phyloP scores from a whole-genome alignment of 2,329 filamentous ascomycete genomes.

The Botrytis porri region DNA sequence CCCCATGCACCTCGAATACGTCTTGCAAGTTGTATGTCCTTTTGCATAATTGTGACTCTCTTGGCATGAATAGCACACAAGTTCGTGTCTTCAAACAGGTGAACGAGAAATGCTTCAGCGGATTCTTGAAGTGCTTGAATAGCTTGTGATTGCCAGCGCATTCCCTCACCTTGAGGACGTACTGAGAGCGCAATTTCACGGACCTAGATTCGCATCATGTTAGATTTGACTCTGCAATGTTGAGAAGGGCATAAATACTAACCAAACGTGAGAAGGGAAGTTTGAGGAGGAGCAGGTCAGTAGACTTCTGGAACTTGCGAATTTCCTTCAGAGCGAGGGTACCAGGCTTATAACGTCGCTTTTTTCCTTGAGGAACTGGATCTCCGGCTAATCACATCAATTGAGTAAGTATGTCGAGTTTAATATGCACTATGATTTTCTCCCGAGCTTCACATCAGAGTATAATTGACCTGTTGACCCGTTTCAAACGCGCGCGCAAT shows the following conservation, averaged over 20 bases:
- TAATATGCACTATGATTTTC: neutral
- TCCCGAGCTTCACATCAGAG: too few species aligned
- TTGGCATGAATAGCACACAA: constrained; percentile 96
- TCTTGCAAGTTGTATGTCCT: constrained; percentile 91
- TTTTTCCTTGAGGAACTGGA: constrained; percentile 61
- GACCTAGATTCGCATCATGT: constrained; percentile 43
- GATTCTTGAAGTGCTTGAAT: constrained; percentile 93
- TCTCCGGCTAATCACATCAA: constrained; percentile 61
- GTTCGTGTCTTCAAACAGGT: constrained; percentile 95
- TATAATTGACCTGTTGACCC: too few species aligned
- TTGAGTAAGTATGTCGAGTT: neutral
- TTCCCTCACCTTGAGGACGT: constrained; percentile 61
- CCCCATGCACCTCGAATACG: constrained; percentile 77
- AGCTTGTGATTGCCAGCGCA: constrained; percentile 95
- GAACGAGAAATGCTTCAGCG: constrained; percentile 92
- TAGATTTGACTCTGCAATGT: neutral
- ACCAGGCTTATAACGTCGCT: constrained; percentile 69
- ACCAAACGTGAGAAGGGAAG: constrained; percentile 77
- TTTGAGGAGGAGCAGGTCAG: constrained; percentile 80
- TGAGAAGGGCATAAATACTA: constrained; percentile 19
- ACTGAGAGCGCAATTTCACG: constrained; percentile 70
- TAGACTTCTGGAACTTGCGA: constrained; percentile 82
- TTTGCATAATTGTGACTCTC: constrained; percentile 95
- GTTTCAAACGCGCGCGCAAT: neutral
- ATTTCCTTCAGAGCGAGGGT: constrained; percentile 91